Conservation (phyloP, 139 green algal genomes). For the Diplosphaera chodatii region DNA sequence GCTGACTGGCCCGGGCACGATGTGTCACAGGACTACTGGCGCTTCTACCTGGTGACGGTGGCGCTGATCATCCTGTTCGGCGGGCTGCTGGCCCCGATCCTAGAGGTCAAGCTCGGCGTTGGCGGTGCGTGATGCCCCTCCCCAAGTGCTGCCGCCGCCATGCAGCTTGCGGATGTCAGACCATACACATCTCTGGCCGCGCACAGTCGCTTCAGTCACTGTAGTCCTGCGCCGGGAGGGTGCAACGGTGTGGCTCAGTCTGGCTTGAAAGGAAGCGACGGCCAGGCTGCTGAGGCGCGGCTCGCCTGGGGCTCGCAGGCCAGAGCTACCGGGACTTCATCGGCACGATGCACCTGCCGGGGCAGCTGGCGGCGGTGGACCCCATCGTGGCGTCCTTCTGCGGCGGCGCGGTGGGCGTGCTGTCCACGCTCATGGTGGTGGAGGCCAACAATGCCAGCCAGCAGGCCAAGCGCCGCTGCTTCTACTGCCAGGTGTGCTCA, state of each 20-base stretch:
- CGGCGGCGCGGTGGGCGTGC: slow-evolving; percentile 89
- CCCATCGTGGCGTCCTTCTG: slow-evolving; percentile 98
- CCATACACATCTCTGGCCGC: too few relatives aligned
- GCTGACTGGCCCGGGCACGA: too few relatives aligned
- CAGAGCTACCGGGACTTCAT: slow-evolving; percentile 93
- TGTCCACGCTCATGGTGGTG: slow-evolving; percentile 91
- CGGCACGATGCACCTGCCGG: slow-evolving; percentile 72
- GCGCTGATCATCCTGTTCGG: slow-evolving; percentile 86
- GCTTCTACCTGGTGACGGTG: slow-evolving; percentile 65
- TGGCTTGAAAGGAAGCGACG: too few relatives aligned
- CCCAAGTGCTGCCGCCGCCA: too few relatives aligned
- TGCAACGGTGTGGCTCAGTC: too few relatives aligned
- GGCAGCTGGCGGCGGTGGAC: slow-evolving; percentile 89
- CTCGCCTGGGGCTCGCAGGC: slow-evolving; percentile 28
- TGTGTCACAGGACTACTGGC: slow-evolving; percentile 65
- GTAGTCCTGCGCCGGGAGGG: too few relatives aligned
- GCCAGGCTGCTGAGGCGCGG: background rate
- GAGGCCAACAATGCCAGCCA: slow-evolving; percentile 91
- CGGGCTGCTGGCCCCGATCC: slow-evolving; percentile 76
- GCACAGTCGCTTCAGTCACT: too few relatives aligned
- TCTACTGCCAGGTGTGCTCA: slow-evolving; percentile 60
- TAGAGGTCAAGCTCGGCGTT: slow-evolving; percentile 90
- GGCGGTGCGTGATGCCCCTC: slow-evolving; percentile 49
- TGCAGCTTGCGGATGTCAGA: too few relatives aligned
- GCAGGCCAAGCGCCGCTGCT: slow-evolving; percentile 62